These are phyloP conservation scores for Calendula officinalis DNA, from an alignment of 129 eudicot genomes.

Conservation along the genomic window DNA sequence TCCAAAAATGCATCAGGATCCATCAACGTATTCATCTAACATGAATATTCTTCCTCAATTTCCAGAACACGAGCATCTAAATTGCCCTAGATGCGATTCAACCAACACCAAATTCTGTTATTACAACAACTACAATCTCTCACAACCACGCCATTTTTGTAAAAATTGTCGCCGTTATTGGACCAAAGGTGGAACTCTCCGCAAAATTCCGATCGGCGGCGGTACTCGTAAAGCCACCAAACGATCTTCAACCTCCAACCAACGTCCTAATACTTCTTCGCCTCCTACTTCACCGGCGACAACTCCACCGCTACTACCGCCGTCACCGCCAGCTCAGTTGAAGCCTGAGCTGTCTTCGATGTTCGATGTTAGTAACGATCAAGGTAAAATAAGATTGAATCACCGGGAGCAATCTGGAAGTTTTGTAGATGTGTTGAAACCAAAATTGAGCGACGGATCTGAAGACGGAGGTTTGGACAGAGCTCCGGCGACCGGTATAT, in stretches of 20 bases:
- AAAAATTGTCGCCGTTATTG: slow-evolving; percentile 38
- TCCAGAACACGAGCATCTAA: slow-evolving; percentile 39
- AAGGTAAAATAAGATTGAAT: slow-evolving; percentile 2
- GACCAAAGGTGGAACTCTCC: slow-evolving; percentile 45
- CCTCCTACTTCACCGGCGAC: slow-evolving; percentile 9
- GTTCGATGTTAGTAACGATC: not conserved
- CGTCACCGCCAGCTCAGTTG: slow-evolving; percentile 7
- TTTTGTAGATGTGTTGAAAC: not conserved
- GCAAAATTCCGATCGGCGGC: slow-evolving; percentile 43
- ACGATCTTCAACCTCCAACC: slow-evolving; percentile 27
- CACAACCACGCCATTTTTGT: slow-evolving; percentile 41
- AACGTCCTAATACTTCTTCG: slow-evolving; percentile 5
- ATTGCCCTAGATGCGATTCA: slow-evolving; percentile 46
- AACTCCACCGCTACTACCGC: not conserved
- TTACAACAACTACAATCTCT: slow-evolving; percentile 42
- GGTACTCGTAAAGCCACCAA: slow-evolving; percentile 25
- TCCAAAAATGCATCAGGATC: slow-evolving; percentile 13
- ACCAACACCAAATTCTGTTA: slow-evolving; percentile 44
- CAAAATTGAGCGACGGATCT: slow-evolving; percentile 5
- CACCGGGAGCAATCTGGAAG: slow-evolving; percentile 1
- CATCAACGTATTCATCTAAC: not conserved
- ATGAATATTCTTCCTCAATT: slow-evolving; percentile 18
- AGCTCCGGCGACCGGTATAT: slow-evolving; percentile 10
- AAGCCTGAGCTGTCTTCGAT: slow-evolving; percentile 17
- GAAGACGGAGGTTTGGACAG: slow-evolving; percentile 11